A percentile compares a stretch with the other conserved stretches of the same genome.
Conservation (phyloP, 2,329 filamentous ascomycete genomes). For the Chrysoporthe cubensis region DNA sequence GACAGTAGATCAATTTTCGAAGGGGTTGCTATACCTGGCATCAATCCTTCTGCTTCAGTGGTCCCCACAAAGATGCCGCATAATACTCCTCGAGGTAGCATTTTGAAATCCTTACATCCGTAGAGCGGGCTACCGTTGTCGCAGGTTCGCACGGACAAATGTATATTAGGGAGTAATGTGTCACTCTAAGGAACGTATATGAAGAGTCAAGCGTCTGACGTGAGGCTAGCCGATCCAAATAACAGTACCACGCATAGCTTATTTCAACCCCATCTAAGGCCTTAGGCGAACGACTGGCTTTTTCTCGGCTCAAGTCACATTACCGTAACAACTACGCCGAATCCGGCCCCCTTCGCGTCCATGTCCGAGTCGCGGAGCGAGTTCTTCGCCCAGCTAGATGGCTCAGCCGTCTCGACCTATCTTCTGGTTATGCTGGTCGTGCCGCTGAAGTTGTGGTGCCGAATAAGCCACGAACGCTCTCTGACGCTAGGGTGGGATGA, state of each 20-base stretch:
- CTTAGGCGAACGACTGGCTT: neutral
- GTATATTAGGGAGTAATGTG: neutral
- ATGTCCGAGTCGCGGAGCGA: slow-evolving; percentile 1
- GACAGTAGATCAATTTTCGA: neutral
- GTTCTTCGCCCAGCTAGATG: neutral
- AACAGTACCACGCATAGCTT: neutral
- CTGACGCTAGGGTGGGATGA: neutral
- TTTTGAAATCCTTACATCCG: neutral
- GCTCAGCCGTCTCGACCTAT: neutral
- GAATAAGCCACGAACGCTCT: neutral
- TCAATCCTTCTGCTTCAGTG: neutral
- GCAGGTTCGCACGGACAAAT: neutral
- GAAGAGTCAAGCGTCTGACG: neutral
- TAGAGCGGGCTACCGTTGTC: neutral
- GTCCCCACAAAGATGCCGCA: neutral
- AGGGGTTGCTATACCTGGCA: neutral
- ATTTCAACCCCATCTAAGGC: neutral
- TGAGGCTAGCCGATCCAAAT: neutral
- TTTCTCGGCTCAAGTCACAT: neutral
- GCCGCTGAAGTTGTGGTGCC: slow-evolving; percentile 1
- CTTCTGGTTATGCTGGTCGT: slow-evolving; percentile 2
- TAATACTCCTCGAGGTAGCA: neutral
- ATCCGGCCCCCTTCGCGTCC: neutral
- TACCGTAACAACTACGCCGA: neutral
- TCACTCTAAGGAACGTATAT: neutral